Percentiles rank a stretch among this genome's conserved stretches.
Evolutionary conservation across 192 early-diverging fungal species (phyloP).

Genomic region (Endogone sp.): DNA sequence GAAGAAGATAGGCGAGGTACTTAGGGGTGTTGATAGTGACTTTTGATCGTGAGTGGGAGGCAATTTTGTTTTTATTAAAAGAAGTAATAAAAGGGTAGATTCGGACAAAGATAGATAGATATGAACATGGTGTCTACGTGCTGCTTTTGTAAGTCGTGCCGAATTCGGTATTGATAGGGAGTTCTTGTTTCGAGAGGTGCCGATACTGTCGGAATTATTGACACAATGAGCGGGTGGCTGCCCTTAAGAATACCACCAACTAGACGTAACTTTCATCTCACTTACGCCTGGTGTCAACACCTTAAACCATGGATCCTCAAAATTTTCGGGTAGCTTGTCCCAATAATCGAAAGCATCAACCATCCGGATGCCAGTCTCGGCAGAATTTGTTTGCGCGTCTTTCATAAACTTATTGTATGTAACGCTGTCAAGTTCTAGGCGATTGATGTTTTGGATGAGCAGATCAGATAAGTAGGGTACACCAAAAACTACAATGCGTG

Average conservation of each 20-base stretch:
- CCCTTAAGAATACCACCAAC: background rate
- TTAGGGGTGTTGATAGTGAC: slow-evolving; percentile 63
- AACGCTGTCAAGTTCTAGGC: slow-evolving; percentile 28
- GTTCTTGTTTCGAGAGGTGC: slow-evolving; percentile 35
- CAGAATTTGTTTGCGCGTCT: slow-evolving; percentile 25
- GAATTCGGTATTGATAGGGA: slow-evolving; percentile 51
- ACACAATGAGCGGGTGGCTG: too few species aligned
- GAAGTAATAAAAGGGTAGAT: background rate
- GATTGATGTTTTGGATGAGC: background rate
- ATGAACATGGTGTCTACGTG: slow-evolving; percentile 13
- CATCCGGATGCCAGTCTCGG: slow-evolving; percentile 46
- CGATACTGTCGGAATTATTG: slow-evolving; percentile 28
- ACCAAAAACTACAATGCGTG: too few species aligned
- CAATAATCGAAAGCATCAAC: slow-evolving; percentile 52
- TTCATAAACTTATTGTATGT: slow-evolving; percentile 33
- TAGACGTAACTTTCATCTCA: background rate
- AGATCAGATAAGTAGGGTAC: background rate
- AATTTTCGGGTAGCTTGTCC: slow-evolving; percentile 42
- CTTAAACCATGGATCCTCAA: slow-evolving; percentile 63
- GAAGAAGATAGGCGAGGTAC: slow-evolving; percentile 58
- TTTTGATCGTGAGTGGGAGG: too few species aligned
- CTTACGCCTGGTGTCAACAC: slow-evolving; percentile 44
- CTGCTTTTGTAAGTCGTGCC: slow-evolving; percentile 61
- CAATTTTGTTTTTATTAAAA: slow-evolving; percentile 5
- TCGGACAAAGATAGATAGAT: slow-evolving; percentile 4